Conservation (phyloP, 495 filamentous ascomycete genomes). For the Aspergillus biplanus region DNA sequence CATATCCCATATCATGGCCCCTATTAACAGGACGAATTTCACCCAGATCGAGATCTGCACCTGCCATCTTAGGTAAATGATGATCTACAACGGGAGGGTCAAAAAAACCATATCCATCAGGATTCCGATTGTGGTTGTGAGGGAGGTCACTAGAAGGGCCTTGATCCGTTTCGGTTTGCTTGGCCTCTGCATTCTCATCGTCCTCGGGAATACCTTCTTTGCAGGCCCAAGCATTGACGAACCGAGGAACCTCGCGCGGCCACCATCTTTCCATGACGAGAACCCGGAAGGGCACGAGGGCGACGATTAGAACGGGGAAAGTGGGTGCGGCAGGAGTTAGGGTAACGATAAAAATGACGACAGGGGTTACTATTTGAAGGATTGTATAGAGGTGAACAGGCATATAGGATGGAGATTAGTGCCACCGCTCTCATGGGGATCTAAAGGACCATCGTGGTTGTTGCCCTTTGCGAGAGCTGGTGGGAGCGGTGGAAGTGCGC, state of each 20-base stretch:
- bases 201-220: slow-evolving; percentile 66
- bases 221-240: slow-evolving; percentile 75
- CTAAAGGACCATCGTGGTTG: neutral
- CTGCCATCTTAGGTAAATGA: neutral
- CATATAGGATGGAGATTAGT: slow-evolving; percentile 44
- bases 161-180: slow-evolving; percentile 13
- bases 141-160: neutral
- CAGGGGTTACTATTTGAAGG: slow-evolving; percentile 62
- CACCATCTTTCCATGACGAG: slow-evolving; percentile 67
- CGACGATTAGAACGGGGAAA: slow-evolving; percentile 70
- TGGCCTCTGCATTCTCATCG: slow-evolving; percentile 49
- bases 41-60: neutral
- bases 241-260: slow-evolving; percentile 61
- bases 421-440: slow-evolving; percentile 8
- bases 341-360: slow-evolving; percentile 65
- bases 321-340: slow-evolving; percentile 65
- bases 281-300: slow-evolving; percentile 65
- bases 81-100: neutral
- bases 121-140: neutral
- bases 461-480: slow-evolving; percentile 36
- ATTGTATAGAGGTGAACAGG: slow-evolving; percentile 68
- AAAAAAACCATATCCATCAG: neutral
- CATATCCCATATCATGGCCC: slow-evolving; percentile 19
- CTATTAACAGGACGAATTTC: neutral
- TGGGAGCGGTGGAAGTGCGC: slow-evolving; percentile 67